Base-by-base conservation (phyloP, 2,329 filamentous ascomycete species). In the Myriosclerotinia scirpicola region DNA sequence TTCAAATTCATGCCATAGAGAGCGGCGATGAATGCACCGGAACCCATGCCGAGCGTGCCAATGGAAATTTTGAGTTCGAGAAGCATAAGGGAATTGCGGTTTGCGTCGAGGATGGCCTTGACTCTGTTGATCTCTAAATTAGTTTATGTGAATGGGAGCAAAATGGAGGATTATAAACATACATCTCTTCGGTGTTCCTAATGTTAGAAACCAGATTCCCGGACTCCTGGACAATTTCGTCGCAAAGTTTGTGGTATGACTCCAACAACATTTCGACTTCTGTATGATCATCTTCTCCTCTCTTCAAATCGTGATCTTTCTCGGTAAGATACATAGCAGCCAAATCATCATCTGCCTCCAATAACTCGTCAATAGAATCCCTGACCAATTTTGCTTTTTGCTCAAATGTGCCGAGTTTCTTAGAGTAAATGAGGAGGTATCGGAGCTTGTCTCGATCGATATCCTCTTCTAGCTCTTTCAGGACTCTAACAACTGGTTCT, bases 1-100 rank as follows among this genome's bases (percentile, higher is more conserved):
- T 97, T 96, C 71, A 99, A 82, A 81, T 99, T 99, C 93, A 98
- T 98, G 73, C 95, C 95, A 83, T 98, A 99, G n/a, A 99, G 87
- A n/a, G 93, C 93, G 11, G 95, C 96, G 74, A 97, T 85, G 76
- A 98, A 96, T 60, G 95, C 97, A 65, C 95, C 95, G 76, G 93
- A 92, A 65, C 92, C 94, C 58, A 98, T 87, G n/a, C 93, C 93
- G 5, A 99, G 86, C 0, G 95, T 98, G 67, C 93, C 92, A 68
- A 99, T 93, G 76, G 91, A 95, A 80, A 98, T 97, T 77, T 96
- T 97, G 73, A 99, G 88, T 71, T 98, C 95, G 42, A 98, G 85
- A 22, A 99, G 84, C 95, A 99, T 99, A 71, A 99, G 90, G 11
- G 93, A 91, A 81, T 99, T 99, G 72, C 95, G 93, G 77, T 99